phyloP scores from a whole-genome alignment of 2,329 filamentous ascomycete genomes.

The Neopestalotiopsis rosae region DNA sequence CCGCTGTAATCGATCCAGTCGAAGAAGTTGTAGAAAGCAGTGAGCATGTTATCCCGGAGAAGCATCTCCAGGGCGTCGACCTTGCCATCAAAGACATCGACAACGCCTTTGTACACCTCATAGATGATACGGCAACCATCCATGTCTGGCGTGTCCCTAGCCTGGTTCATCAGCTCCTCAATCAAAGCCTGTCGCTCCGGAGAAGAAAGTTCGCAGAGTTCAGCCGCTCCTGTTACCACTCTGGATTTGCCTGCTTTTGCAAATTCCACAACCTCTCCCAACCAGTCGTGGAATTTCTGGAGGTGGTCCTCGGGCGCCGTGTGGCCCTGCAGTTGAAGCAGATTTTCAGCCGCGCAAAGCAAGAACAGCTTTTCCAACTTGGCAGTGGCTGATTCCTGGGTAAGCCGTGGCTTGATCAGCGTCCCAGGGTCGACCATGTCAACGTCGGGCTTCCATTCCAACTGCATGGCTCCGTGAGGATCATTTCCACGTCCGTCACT shows the following conservation, averaged over 20 bases:
- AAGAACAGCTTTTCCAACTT: neutral
- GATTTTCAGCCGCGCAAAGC: neutral
- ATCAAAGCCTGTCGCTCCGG: neutral
- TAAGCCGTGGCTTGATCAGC: neutral
- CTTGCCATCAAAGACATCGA: constrained; percentile 1
- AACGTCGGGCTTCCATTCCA: neutral
- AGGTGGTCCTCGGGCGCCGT: neutral
- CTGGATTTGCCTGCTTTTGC: neutral
- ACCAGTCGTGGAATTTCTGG: neutral
- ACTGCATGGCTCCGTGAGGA: neutral
- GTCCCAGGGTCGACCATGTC: neutral
- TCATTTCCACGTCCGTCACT: neutral
- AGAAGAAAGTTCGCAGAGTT: neutral
- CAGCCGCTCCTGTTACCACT: neutral
- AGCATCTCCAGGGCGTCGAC: constrained; percentile 1
- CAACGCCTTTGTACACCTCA: neutral
- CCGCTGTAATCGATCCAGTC: neutral
- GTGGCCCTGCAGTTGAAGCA: neutral
- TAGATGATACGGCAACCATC: constrained; percentile 5
- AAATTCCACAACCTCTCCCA: neutral
- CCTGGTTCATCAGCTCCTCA: neutral
- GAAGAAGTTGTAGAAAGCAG: neutral
- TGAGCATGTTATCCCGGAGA: neutral
- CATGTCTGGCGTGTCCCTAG: neutral
- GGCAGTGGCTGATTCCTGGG: neutral